phyloP scores from a whole-genome alignment of 2,329 filamentous ascomycete species.

The Pleomassaria siparia region DNA sequence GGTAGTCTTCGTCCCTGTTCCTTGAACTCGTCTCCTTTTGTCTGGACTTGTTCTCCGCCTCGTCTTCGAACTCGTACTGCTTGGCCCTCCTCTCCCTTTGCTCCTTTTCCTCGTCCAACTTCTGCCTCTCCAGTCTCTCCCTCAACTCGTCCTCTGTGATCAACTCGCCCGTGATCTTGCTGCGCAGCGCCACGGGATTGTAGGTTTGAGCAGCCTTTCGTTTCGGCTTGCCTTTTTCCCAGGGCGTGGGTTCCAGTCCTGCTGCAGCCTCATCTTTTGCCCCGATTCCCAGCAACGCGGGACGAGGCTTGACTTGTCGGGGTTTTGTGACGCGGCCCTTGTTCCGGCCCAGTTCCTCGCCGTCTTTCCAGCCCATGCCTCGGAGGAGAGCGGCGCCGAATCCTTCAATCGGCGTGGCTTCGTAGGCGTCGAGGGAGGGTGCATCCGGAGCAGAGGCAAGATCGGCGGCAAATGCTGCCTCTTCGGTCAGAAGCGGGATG shows the following conservation, averaged over 20 bases:
- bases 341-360: constrained; percentile 58
- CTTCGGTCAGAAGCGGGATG: constrained; percentile 51
- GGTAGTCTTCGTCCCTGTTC: constrained; percentile 12
- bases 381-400: constrained; percentile 88
- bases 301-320: constrained; percentile 67
- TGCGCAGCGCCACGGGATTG: constrained; percentile 62
- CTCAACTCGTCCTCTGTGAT: constrained; percentile 65
- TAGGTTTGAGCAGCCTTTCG: constrained; percentile 54
- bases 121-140: constrained; percentile 48
- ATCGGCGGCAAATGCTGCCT: constrained; percentile 71
- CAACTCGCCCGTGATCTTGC: constrained; percentile 63
- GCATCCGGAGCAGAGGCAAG: constrained; percentile 71
- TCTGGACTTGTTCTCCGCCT: background rate
- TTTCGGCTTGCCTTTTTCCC: constrained; percentile 58
- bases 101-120: constrained; percentile 8
- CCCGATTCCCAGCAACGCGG: constrained; percentile 83
- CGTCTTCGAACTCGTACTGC: constrained; percentile 13
- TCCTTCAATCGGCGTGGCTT: constrained; percentile 86
- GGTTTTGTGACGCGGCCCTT: constrained; percentile 51
- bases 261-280: constrained; percentile 72
- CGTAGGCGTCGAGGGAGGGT: constrained; percentile 81
- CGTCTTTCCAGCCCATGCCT: constrained; percentile 93
- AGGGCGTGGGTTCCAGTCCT: constrained; percentile 72
- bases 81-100: constrained; percentile 9
- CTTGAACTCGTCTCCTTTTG: constrained; percentile 30